A percentile compares a stretch with the other conserved stretches of the same genome.
phyloP scores from a whole-genome alignment of 1,284 basidiomycete genomes.

The Pseudozyma pruni region DNA sequence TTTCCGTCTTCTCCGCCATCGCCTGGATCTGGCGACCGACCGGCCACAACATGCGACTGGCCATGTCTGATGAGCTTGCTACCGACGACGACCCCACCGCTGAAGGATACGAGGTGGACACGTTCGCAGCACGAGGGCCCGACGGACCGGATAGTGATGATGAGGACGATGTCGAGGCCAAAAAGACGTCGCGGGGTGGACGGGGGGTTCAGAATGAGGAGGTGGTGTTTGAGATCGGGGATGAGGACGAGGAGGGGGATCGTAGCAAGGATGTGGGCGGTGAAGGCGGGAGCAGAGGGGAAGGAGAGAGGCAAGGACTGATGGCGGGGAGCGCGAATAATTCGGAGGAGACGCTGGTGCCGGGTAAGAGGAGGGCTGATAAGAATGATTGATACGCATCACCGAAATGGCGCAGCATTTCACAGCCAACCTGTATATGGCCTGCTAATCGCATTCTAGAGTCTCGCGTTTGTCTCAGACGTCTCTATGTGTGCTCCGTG shows the following conservation, averaged over 20 bases:
- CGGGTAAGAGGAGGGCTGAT: slow-evolving; percentile 22
- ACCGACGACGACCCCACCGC: slow-evolving; percentile 85
- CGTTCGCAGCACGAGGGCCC: slow-evolving; percentile 51
- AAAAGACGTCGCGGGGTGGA: slow-evolving; percentile 24
- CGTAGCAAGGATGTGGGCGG: slow-evolving; percentile 11
- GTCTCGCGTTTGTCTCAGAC: neutral
- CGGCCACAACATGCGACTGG: slow-evolving; percentile 81
- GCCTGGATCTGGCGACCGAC: slow-evolving; percentile 94
- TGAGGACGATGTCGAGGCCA: slow-evolving; percentile 44
- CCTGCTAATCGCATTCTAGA: no score
- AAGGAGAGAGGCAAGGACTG: slow-evolving; percentile 36
- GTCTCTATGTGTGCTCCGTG: no score
- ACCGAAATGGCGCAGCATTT: no score
- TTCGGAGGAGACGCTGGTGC: slow-evolving; percentile 54
- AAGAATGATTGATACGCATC: slow-evolving; percentile 30
- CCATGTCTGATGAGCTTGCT: slow-evolving; percentile 71
- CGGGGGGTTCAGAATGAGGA: slow-evolving; percentile 21
- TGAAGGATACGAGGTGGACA: slow-evolving; percentile 83
- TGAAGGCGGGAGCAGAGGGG: neutral
- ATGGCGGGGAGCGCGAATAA: slow-evolving; percentile 33
- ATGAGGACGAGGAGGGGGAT: slow-evolving; percentile 53
- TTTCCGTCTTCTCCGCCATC: slow-evolving; percentile 78
- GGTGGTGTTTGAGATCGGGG: slow-evolving; percentile 59
- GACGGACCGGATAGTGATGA: slow-evolving; percentile 49
- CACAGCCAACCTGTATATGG: no score